Conservation (phyloP, 1,139 yeast genomes). For the Debaryomyces fabryi region DNA sequence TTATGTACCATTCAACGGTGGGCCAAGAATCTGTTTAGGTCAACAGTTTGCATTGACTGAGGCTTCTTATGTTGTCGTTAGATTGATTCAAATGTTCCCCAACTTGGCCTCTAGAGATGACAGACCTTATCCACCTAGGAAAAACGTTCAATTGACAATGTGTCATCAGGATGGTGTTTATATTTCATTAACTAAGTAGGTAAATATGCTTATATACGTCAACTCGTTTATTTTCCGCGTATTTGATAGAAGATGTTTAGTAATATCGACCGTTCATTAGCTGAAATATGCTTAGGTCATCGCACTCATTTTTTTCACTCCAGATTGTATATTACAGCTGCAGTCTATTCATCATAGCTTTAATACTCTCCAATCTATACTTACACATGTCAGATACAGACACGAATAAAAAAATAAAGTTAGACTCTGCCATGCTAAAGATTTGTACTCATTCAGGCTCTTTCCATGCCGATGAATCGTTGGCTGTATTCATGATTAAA, state of each 20-base stretch:
- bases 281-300: constrained; percentile 2
- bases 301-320: constrained; percentile 3
- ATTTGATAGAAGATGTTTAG: neutral
- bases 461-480: constrained; percentile 97
- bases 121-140: constrained; percentile 26
- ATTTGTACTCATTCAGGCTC: constrained; percentile 95
- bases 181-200: constrained; percentile 10
- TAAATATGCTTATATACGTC: neutral
- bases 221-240: neutral
- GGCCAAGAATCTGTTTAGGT: constrained; percentile 63
- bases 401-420: constrained; percentile 12
- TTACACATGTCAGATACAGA: constrained; percentile 9
- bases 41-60: constrained; percentile 65
- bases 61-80: constrained; percentile 49
- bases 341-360: neutral
- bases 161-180: constrained; percentile 25
- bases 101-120: constrained; percentile 27
- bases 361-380: neutral
- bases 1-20: constrained; percentile 61
- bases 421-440: constrained; percentile 31
- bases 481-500: constrained; percentile 86
- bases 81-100: constrained; percentile 48
- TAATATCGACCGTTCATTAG: neutral
- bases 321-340: neutral
- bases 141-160: constrained; percentile 31